Evolutionary conservation across 192 early-diverging fungal species (phyloP), one percentile per base, ranked within the genome.

Genomic region (Rhizoclosmatium globosum): DNA sequence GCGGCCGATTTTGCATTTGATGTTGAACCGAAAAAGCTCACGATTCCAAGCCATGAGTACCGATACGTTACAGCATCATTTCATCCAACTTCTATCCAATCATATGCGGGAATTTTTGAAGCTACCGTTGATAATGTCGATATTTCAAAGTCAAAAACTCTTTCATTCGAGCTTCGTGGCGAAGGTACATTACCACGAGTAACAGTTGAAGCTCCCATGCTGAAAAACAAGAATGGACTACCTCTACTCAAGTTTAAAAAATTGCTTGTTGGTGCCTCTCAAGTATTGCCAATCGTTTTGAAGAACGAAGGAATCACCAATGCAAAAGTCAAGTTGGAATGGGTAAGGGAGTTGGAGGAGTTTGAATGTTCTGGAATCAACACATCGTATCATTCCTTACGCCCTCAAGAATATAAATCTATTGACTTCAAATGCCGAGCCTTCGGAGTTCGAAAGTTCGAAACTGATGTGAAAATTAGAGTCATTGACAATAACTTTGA

Each of bases 131-230:
- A 89, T 56, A 91, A 90, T 79, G 84, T 88, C 50, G 70, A 64
- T 21, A 87, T 89, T 57, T 68, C 82, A 31, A 85, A 85, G 62
- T 75, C 77, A 48, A 89, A 86, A 64, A 82, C 79, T 4, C 77
- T 91, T 2, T 42, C 75, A 6, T 91, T 91, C 84, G 89, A 91
- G 59, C 46, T 91, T 21, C 71, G 87, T 23, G 90, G 90, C 6
- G 89, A 91, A 69, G 90, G 90, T 15, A 91, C 89, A 0, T 78
- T 91, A 9, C 90, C 90, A 31, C 77, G 87, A 31, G 77, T 91
- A 6, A 78, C 81, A 17, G 82, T 88, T 39, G 89, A 91, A 38
- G 85, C 82, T 65, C 87, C 86, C 9, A 70, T 71, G 1, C 3
- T 83, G 17, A 84, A 79, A 68, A 78, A 78, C 58, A 87, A 82